A percentile compares a stretch with the other conserved stretches of the same genome.
These are phyloP conservation scores for Scedosporium apiospermum DNA, from an alignment of 2,329 filamentous ascomycete genomes.

Conservation along the genomic window DNA sequence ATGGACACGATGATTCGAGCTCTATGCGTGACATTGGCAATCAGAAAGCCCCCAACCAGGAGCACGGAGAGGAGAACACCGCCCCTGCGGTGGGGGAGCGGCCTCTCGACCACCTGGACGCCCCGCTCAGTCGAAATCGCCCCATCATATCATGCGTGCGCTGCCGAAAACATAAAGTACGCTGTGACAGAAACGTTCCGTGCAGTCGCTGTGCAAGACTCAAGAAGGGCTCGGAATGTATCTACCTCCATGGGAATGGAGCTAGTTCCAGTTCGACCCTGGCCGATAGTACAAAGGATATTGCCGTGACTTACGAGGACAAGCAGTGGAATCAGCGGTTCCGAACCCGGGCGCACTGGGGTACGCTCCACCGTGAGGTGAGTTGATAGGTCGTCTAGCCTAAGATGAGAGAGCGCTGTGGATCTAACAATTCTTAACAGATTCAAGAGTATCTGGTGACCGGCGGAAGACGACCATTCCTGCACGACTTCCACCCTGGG, in stretches of 20 bases:
- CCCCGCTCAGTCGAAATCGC: slow-evolving; percentile 20
- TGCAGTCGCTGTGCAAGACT: slow-evolving; percentile 21
- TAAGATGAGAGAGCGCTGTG: not conserved
- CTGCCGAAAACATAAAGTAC: slow-evolving; percentile 26
- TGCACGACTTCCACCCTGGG: not conserved
- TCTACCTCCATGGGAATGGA: slow-evolving; percentile 27
- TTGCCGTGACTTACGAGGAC: slow-evolving; percentile 19
- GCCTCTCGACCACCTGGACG: not conserved
- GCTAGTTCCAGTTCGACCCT: slow-evolving; percentile 17
- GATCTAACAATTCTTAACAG: not conserved
- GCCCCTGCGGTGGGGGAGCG: not conserved
- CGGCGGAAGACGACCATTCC: not conserved
- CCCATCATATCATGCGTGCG: slow-evolving; percentile 25
- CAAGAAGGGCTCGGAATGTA: slow-evolving; percentile 22
- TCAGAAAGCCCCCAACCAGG: not conserved
- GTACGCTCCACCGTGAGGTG: not conserved
- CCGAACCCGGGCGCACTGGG: not conserved
- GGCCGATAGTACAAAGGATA: slow-evolving; percentile 13
- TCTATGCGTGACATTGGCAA: too few relatives aligned
- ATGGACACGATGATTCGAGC: too few relatives aligned
- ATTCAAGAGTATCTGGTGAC: not conserved
- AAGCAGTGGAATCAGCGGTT: slow-evolving; percentile 25
- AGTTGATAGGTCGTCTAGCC: too few relatives aligned
- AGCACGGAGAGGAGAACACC: not conserved
- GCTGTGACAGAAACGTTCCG: slow-evolving; percentile 26